Evolutionary conservation across 441 rosid genomes (phyloP).

Genomic region (Erodium moschatum): DNA sequence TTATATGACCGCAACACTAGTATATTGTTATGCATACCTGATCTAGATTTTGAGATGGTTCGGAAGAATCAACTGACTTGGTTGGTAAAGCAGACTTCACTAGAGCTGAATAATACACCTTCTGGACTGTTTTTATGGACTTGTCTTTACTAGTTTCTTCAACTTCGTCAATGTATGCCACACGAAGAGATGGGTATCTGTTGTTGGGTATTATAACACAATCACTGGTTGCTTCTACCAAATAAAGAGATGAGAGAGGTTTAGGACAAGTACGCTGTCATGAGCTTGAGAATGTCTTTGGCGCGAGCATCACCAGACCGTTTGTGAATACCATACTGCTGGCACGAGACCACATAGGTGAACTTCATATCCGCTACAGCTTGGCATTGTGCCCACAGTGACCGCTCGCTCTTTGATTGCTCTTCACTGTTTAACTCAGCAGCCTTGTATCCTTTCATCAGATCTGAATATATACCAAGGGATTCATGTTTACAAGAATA

Average conservation of each 20-base stretch:
- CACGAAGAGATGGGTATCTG: conserved; percentile 73
- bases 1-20: too few relatives aligned
- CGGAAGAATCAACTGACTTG: conserved; percentile 66
- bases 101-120: conserved; percentile 77
- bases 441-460: conserved; percentile 98
- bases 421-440: conserved; percentile 64
- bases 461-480: conserved; percentile 40
- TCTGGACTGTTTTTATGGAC: conserved; percentile 36
- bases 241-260: too few relatives aligned
- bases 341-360: conserved; percentile 91
- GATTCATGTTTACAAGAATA: conserved; percentile 17
- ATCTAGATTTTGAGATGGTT: conserved; percentile 74
- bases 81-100: conserved; percentile 76
- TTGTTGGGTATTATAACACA: too few relatives aligned
- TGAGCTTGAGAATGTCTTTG: conserved; percentile 76
- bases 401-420: conserved; percentile 61
- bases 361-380: too few relatives aligned
- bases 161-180: conserved; percentile 98
- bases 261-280: conserved; percentile 50
- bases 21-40: too few relatives aligned
- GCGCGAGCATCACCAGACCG: conserved; percentile 82
- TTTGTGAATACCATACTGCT: conserved; percentile 86
- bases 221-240: too few relatives aligned
- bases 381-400: conserved; percentile 81
- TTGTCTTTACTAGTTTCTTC: conserved; percentile 76